Evolutionary conservation across 2,329 filamentous ascomycete genomes (phyloP).

Genomic region (Colletotrichum plurivorum): DNA sequence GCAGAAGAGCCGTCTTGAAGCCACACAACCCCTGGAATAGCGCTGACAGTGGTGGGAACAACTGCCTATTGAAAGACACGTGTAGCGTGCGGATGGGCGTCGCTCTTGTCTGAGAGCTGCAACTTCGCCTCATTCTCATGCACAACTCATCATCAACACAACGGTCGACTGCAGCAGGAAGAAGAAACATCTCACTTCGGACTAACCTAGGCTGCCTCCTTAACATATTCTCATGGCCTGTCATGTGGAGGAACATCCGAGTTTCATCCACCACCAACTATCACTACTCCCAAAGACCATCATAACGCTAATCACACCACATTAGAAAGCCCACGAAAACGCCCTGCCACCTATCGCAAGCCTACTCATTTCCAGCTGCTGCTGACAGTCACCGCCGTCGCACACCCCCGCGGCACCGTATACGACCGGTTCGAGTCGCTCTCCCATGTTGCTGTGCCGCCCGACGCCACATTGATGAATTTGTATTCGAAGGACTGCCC

Average conservation of each 20-base stretch:
- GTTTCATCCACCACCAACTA: too few relatives aligned
- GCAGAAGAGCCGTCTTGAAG: conserved; percentile 1
- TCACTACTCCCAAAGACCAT: not conserved
- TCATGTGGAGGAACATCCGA: too few relatives aligned
- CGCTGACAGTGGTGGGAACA: not conserved
- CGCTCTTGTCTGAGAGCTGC: not conserved
- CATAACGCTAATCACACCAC: not conserved
- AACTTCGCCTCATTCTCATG: conserved; percentile 2
- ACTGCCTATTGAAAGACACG: not conserved
- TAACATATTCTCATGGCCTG: too few relatives aligned
- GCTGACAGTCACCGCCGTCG: conserved; percentile 41
- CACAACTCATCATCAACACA: not conserved
- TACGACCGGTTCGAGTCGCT: conserved; percentile 62
- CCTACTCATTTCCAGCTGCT: conserved; percentile 46
- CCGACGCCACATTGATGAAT: conserved; percentile 68
- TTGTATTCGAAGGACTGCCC: conserved; percentile 72
- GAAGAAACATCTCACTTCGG: too few relatives aligned
- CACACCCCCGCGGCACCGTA: conserved; percentile 48
- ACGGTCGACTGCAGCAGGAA: too few relatives aligned
- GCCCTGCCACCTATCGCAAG: not conserved
- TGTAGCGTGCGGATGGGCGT: not conserved
- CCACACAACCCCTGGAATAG: conserved; percentile 1
- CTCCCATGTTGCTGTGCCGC: conserved; percentile 70
- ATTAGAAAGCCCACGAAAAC: not conserved
- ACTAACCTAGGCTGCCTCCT: too few relatives aligned